Conservation (phyloP, 495 filamentous ascomycete species). For the Aspergillus saccharolyticus region DNA sequence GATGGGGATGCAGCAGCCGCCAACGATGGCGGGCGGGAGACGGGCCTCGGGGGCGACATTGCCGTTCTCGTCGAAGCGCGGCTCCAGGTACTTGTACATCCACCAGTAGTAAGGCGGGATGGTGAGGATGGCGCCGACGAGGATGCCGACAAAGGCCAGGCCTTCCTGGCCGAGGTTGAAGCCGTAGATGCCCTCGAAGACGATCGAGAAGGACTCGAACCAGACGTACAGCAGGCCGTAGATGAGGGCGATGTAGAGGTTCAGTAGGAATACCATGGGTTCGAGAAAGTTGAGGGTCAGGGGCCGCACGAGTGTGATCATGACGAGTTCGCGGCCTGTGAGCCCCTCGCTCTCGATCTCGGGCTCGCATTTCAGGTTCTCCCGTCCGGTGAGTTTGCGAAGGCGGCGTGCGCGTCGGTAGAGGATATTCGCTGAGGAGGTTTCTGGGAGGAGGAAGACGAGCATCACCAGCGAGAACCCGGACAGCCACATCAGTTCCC, state of each 20-base stretch:
- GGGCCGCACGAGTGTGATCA: slow-evolving; percentile 33
- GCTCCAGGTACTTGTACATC: slow-evolving; percentile 19
- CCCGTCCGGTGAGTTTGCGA: slow-evolving; percentile 32
- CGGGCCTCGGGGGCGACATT: slow-evolving; percentile 32
- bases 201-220: slow-evolving; percentile 31
- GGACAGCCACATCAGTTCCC: slow-evolving; percentile 12
- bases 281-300: slow-evolving; percentile 35
- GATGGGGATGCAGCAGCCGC: slow-evolving; percentile 40
- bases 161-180: slow-evolving; percentile 25
- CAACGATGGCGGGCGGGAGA: slow-evolving; percentile 40
- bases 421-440: slow-evolving; percentile 48
- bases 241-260: slow-evolving; percentile 23
- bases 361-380: slow-evolving; percentile 33
- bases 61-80: slow-evolving; percentile 8
- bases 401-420: slow-evolving; percentile 48
- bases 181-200: slow-evolving; percentile 24
- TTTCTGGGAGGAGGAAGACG: slow-evolving; percentile 41
- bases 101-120: slow-evolving; percentile 25
- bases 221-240: slow-evolving; percentile 12
- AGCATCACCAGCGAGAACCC: slow-evolving; percentile 20
- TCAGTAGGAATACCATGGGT: slow-evolving; percentile 27
- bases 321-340: slow-evolving; percentile 31
- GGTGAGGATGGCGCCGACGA: slow-evolving; percentile 56
- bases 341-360: slow-evolving; percentile 43
- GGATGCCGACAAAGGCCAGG: slow-evolving; percentile 15